Conservation (phyloP, 2,329 filamentous ascomycete species). For the Fusarium fracticaudum region DNA sequence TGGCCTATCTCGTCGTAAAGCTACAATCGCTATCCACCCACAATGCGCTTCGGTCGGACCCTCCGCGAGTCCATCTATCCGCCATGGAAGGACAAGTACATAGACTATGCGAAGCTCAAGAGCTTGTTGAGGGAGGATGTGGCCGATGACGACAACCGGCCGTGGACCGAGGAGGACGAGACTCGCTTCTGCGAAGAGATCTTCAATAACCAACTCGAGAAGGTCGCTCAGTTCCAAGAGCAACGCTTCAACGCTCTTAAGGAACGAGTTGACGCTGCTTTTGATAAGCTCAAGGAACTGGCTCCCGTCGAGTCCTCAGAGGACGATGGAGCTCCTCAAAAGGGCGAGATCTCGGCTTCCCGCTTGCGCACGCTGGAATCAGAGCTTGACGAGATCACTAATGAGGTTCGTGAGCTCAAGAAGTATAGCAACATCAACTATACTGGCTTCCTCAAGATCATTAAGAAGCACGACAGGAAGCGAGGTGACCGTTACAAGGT, state of each 20-base stretch:
- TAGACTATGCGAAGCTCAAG: slow-evolving; percentile 96
- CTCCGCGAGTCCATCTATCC: slow-evolving; percentile 81
- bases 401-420: slow-evolving; percentile 91
- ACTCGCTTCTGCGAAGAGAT: slow-evolving; percentile 93
- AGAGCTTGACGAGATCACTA: slow-evolving; percentile 88
- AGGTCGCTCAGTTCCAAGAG: slow-evolving; percentile 90
- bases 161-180: slow-evolving; percentile 96
- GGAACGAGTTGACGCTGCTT: slow-evolving; percentile 63
- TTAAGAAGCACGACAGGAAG: slow-evolving; percentile 98
- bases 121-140: slow-evolving; percentile 82
- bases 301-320: slow-evolving; percentile 58
- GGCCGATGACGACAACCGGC: slow-evolving; percentile 64
- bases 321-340: slow-evolving; percentile 63
- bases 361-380: slow-evolving; percentile 75
- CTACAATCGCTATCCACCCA: slow-evolving; percentile 3
- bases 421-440: slow-evolving; percentile 97
- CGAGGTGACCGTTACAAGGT: slow-evolving; percentile 87
- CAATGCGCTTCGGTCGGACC: slow-evolving; percentile 94
- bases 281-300: slow-evolving; percentile 81
- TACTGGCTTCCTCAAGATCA: slow-evolving; percentile 96
- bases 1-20: background rate
- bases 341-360: slow-evolving; percentile 58
- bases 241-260: slow-evolving; percentile 72
- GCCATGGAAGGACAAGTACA: slow-evolving; percentile 93
- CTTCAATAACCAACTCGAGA: slow-evolving; percentile 93